phyloP scores from a whole-genome alignment of 1,284 basidiomycete genomes.

The Irpex sp. region DNA sequence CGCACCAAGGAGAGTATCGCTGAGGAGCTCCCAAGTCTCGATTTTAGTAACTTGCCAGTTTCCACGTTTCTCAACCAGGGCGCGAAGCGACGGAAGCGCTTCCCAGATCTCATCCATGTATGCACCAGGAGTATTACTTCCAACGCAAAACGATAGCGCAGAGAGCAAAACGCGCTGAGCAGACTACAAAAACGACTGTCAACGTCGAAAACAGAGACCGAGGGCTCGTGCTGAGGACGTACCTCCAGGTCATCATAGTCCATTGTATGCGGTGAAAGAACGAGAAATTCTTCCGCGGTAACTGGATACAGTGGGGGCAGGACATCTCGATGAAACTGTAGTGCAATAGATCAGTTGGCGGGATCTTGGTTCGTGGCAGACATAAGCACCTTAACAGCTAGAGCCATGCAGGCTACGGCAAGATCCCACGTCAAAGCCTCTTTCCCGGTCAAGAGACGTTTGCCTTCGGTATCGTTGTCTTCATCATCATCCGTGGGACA shows the following conservation, averaged over 20 bases:
- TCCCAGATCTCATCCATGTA: slow-evolving; percentile 56
- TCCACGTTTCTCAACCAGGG: slow-evolving; percentile 31
- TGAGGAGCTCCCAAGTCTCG: slow-evolving; percentile 48
- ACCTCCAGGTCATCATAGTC: slow-evolving; percentile 51
- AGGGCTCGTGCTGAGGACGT: slow-evolving; percentile 2
- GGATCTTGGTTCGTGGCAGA: too few species aligned
- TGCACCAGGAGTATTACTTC: slow-evolving; percentile 50
- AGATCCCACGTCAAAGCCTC: slow-evolving; percentile 48
- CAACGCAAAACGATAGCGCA: slow-evolving; percentile 44
- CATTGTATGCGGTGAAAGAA: slow-evolving; percentile 42
- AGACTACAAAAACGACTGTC: slow-evolving; percentile 30
- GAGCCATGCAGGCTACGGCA: slow-evolving; percentile 49
- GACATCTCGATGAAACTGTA: slow-evolving; percentile 61
- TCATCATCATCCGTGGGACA: neutral
- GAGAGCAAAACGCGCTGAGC: slow-evolving; percentile 56
- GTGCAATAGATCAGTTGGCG: too few species aligned
- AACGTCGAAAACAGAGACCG: neutral
- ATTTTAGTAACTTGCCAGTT: slow-evolving; percentile 44
- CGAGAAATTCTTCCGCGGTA: slow-evolving; percentile 44
- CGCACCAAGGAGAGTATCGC: slow-evolving; percentile 42
- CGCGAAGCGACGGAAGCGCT: slow-evolving; percentile 46
- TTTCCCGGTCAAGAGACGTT: slow-evolving; percentile 23
- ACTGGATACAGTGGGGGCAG: slow-evolving; percentile 51
- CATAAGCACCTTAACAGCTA: slow-evolving; percentile 52
- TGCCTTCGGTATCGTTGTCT: neutral